phyloP scores from a whole-genome alignment of 306 rosid species.

The Rosa multiflora region DNA sequence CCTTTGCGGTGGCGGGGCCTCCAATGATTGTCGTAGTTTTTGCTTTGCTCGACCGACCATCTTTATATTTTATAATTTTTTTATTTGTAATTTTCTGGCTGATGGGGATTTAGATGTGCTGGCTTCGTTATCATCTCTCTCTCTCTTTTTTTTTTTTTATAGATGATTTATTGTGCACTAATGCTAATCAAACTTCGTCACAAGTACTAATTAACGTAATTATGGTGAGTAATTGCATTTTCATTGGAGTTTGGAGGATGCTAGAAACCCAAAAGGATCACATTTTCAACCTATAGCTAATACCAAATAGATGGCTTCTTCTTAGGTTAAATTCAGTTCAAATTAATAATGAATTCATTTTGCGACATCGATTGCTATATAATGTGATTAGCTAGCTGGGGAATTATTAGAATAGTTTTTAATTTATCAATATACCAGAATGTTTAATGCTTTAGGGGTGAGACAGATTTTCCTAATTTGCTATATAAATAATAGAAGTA shows the following conservation, averaged over 20 bases:
- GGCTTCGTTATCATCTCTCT: constrained; percentile 17
- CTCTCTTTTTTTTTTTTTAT: not conserved
- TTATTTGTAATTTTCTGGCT: constrained; percentile 34
- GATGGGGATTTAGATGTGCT: constrained; percentile 23
- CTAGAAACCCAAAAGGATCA: not conserved
- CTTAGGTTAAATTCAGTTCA: no score
- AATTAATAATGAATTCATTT: no score
- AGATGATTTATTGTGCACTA: constrained; percentile 16
- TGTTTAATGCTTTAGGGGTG: not conserved
- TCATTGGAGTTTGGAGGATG: not conserved
- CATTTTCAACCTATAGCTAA: not conserved
- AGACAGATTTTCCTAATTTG: not conserved
- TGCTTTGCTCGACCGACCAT: constrained; percentile 45
- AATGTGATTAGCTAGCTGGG: no score
- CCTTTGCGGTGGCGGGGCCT: constrained; percentile 30
- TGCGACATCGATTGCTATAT: not conserved
- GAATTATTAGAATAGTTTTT: no score
- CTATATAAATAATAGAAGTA: not conserved
- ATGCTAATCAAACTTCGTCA: not conserved
- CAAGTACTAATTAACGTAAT: not conserved
- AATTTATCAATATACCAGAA: no score
- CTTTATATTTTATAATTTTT: not conserved
- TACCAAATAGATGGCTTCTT: no score
- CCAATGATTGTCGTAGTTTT: constrained; percentile 34
- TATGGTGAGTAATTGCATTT: not conserved